Base-by-base conservation (phyloP, 108 stramenopile genomes). In the Cyclotella sp. region DNA sequence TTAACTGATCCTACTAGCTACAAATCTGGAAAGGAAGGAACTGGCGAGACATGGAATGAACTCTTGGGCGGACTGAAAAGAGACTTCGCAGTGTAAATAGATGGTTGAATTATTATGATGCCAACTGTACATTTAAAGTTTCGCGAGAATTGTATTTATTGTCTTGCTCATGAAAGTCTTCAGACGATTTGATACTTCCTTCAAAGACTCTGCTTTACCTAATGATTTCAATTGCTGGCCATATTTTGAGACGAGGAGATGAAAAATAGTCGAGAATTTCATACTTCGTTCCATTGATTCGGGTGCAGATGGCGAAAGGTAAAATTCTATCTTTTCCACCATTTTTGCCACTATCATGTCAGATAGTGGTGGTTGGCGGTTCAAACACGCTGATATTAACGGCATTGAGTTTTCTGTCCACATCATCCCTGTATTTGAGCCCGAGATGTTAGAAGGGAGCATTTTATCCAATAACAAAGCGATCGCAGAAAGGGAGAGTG, bases 31-130 rank as follows among this genome's bases (percentile, higher is more conserved):
- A 53, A 67, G 27, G 92, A 93, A 70, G 76, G 89, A 65, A 75
- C 67, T 47, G 90, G 90, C 47, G 79, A 70, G 2, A 86, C 90
- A 1, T 91, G 77, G 66, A 71, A 85, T 59, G 85, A 74, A 39
- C 73, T 91, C 9, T 90, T 93, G 28, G 60, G 64, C 53, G 90
- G 90, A 10, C 65, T 93, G 63, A 67, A 84, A 54, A 85, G 57
- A 53, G 91, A 90, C 65, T 69, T 43, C 52, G 58, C n/a, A 55
- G 66, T 4, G 19, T 52, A 7, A 21, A n/a, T 1, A 6, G 2
- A 52, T 7, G n/a, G 51, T 52, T n/a, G 4, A 52, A 52, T 52
- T 52, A 3, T 52, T 6, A 4, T 7, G 3, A 3, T n/a, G 51
- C 34, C 34, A 34, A 2, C 34, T 34, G 34, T 34, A 34, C 34